Base-by-base conservation (phyloP, 257 asterid species). In the Solanum pimpinellifolium region DNA sequence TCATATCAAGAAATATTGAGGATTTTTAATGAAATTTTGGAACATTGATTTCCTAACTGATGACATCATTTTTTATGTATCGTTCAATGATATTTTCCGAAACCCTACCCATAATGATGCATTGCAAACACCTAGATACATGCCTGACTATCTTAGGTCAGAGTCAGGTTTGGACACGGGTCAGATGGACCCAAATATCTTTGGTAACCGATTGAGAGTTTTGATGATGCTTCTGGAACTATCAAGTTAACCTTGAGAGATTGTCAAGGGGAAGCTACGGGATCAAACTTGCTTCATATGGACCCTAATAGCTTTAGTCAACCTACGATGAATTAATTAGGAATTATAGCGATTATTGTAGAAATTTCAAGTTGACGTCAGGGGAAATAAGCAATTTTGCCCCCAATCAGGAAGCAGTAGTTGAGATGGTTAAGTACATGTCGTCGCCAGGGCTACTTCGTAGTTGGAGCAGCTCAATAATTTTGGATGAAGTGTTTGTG, bases 281-380 rank as follows among this genome's bases (percentile, higher is more conserved):
- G 86, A 29, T 52, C 85, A n/a, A 93, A 83, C 5, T 86, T 88
- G 5, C 86, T 80, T 37, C 87, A 78, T 27, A 68, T 60, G 46
- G 90, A 65, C 5, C 85, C 86, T 27, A 74, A 12, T 35, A 82
- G 41, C 52, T 90, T 86, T 46, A 6, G 31, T 60, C 90, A 85
- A 59, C 49, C 68, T 65, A 89, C 81, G 25, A 60, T 35, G 70
- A 78, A 59, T 85, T 69, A 11, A 52, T 78, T 47, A 73, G 76
- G 56, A 31, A 83, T 60, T 44, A 83, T 73, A 65, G 13, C 69
- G 18, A 86, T 73, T 87, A 82, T 41, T 62, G 86, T 49, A 52
- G 85, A 60, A 94, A 91, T 75, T 90, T 95, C 76, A 96, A 92
- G 89, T 91, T 94, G 1, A 89, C 90, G 4, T 92, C 93, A 7